Conservation (phyloP, 495 filamentous ascomycete species). For the Aspergillus affinis region DNA sequence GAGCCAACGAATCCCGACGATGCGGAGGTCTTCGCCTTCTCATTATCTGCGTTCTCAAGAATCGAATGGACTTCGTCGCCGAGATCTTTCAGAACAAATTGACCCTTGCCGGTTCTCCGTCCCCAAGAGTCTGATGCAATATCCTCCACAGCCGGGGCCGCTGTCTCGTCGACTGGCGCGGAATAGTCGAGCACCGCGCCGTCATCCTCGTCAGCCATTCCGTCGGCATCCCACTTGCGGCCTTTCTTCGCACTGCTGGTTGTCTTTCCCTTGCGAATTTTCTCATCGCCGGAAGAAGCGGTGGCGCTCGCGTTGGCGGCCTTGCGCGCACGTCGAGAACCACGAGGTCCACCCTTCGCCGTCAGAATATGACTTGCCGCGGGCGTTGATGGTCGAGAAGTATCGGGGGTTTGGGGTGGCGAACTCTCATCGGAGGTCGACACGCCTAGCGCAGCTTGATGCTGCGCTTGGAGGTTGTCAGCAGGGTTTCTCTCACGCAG, state of each 20-base stretch:
- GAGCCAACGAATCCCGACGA: conserved; percentile 70
- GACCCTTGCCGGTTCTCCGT: conserved; percentile 76
- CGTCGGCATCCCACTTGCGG: conserved; percentile 88
- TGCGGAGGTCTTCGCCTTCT: conserved; percentile 52
- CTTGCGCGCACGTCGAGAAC: conserved; percentile 81
- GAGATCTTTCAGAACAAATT: conserved; percentile 91
- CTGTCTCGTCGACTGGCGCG: conserved; percentile 47
- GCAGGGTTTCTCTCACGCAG: conserved; percentile 10
- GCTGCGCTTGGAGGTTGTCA: conserved; percentile 41
- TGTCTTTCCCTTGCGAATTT: conserved; percentile 55
- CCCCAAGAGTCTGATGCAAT: conserved; percentile 82
- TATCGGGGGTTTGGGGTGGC: conserved; percentile 69
- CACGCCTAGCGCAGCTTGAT: conserved; percentile 46
- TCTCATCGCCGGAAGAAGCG: conserved; percentile 83
- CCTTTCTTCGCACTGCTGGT: conserved; percentile 73
- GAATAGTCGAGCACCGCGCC: conserved; percentile 87
- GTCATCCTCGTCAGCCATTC: conserved; percentile 82
- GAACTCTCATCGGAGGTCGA: conserved; percentile 54
- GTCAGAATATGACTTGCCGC: conserved; percentile 63
- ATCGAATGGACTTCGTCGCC: conserved; percentile 93
- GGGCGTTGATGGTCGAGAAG: conserved; percentile 78
- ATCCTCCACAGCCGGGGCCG: conserved; percentile 62
- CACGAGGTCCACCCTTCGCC: conserved; percentile 67
- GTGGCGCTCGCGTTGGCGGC: conserved; percentile 63
- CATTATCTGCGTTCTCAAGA: conserved; percentile 65